Percentiles rank a stretch among this genome's conserved stretches.
Conservation (phyloP, 2,329 filamentous ascomycete genomes). For the Plenodomus lindquistii region DNA sequence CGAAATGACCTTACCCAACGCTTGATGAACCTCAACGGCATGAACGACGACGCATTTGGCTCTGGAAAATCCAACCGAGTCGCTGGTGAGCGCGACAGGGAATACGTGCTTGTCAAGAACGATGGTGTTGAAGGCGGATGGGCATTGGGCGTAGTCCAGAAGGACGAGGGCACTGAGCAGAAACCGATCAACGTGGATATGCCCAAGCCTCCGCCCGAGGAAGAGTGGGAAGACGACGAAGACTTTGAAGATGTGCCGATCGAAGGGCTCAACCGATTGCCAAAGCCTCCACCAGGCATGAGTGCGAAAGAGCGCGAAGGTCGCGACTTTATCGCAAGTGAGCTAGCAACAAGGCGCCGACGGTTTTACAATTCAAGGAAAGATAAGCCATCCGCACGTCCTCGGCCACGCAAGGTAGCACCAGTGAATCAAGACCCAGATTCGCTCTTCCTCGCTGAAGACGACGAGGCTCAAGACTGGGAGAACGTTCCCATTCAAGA, state of each 20-base stretch:
- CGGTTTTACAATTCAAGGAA: constrained; percentile 52
- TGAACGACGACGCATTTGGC: constrained; percentile 75
- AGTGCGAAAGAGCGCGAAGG: constrained; percentile 36
- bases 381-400: constrained; percentile 13
- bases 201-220: constrained; percentile 53
- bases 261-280: constrained; percentile 82
- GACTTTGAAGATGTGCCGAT: constrained; percentile 94
- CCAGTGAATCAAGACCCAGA: constrained; percentile 50
- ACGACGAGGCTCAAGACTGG: constrained; percentile 47
- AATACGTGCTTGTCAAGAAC: constrained; percentile 96
- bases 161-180: constrained; percentile 76
- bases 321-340: constrained; percentile 40
- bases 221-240: constrained; percentile 71
- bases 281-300: constrained; percentile 56
- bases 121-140: constrained; percentile 93
- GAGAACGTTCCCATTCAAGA: constrained; percentile 51
- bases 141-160: constrained; percentile 90
- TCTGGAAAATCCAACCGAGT: constrained; percentile 67
- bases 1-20: constrained; percentile 93
- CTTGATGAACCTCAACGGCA: constrained; percentile 91
- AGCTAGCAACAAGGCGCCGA: constrained; percentile 51
- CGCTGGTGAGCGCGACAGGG: constrained; percentile 82
- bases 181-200: constrained; percentile 92
- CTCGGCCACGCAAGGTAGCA: constrained; percentile 18
- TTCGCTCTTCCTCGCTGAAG: constrained; percentile 59